Conservation (phyloP, 495 filamentous ascomycete species). For the Podospora conica region DNA sequence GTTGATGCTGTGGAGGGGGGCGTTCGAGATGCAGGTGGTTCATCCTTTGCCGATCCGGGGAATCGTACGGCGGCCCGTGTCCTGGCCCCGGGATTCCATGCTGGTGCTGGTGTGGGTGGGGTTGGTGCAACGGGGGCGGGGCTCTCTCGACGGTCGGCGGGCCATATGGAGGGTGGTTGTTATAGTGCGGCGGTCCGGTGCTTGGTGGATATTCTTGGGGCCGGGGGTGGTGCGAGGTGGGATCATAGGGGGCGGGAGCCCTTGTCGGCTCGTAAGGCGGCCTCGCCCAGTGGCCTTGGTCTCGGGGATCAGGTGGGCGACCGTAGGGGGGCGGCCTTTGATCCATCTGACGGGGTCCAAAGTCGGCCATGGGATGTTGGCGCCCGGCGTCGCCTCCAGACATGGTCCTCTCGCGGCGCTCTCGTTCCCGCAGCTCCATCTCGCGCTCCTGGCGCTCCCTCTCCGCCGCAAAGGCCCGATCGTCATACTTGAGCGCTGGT, state of each 20-base stretch:
- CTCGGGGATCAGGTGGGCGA: slow-evolving; percentile 39
- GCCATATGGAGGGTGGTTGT: slow-evolving; percentile 42
- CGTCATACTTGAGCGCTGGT: slow-evolving; percentile 34
- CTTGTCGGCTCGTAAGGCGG: slow-evolving; percentile 26
- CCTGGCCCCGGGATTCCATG: slow-evolving; percentile 28
- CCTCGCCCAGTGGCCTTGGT: slow-evolving; percentile 39
- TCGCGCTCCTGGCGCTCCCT: slow-evolving; percentile 33
- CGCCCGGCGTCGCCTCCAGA: slow-evolving; percentile 27
- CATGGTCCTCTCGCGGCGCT: slow-evolving; percentile 36
- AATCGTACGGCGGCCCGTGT: slow-evolving; percentile 41
- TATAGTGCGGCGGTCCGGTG: slow-evolving; percentile 34
- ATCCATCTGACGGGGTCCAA: slow-evolving; percentile 27
- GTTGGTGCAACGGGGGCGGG: slow-evolving; percentile 35
- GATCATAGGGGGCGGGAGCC: slow-evolving; percentile 17
- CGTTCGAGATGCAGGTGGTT: slow-evolving; percentile 28
- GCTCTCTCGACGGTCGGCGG: slow-evolving; percentile 42
- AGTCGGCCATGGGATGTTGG: slow-evolving; percentile 25
- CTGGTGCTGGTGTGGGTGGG: slow-evolving; percentile 30
- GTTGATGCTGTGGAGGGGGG: slow-evolving; percentile 30
- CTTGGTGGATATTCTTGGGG: slow-evolving; percentile 40
- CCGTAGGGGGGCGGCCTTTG: slow-evolving; percentile 29
- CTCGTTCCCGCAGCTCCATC: slow-evolving; percentile 29
- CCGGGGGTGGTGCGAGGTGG: slow-evolving; percentile 32
- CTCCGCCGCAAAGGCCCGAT: slow-evolving; percentile 29
- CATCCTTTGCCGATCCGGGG: slow-evolving; percentile 43